Base-by-base conservation (phyloP, 2,329 filamentous ascomycete species). In the Ophiosphaerella narmari region DNA sequence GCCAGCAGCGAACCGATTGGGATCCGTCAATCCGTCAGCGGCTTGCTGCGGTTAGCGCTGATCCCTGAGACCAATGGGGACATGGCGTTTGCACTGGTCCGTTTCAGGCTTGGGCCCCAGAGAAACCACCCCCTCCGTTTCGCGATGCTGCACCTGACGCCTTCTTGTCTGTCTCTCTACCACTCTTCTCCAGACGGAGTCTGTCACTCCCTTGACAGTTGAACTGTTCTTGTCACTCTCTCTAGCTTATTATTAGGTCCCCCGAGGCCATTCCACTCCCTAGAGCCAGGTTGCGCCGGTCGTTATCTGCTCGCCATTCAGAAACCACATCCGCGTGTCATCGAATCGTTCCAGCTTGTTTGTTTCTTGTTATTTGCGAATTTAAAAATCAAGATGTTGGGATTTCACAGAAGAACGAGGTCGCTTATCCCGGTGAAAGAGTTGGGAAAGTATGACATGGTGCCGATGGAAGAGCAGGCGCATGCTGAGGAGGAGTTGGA, bases 341-440 rank as follows among this genome's bases (percentile, higher is more conserved):
- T 54, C 46, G 39, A 39, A 48, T 52, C 39, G 32, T 39, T 37
- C 35, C 13, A 46, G 14, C 29, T 40, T 35, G 42, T 46, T 52
- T 43, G 36, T 48, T 29, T 51, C 24, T 16, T 12, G 42, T 43
- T n/a, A 29, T 39, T 32, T 46, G 48, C 48, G 41, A 37, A 11
- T 45, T 38, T 37, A 42, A 49, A 43, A 16, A 43, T 50, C 58
- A 72, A 50, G 12, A 77, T 78, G 75, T 69, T 78, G 57, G 73
- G 74, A 21, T 76, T 76, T 55, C 75, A 77, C 61, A 67, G 67
- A 52, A 67, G 75, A 42, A 73, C 67, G 48, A 68, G 75, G 48
- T 74, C 70, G 21, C 60, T 78, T 53, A 77, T 78, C 46, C 73
- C 75, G 13, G 74, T 77, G 35, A 74, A 74, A 57, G 68, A 74